Evolutionary conservation across 2,329 filamentous ascomycete species (phyloP).

Genomic region (Exophiala aquamarina): DNA sequence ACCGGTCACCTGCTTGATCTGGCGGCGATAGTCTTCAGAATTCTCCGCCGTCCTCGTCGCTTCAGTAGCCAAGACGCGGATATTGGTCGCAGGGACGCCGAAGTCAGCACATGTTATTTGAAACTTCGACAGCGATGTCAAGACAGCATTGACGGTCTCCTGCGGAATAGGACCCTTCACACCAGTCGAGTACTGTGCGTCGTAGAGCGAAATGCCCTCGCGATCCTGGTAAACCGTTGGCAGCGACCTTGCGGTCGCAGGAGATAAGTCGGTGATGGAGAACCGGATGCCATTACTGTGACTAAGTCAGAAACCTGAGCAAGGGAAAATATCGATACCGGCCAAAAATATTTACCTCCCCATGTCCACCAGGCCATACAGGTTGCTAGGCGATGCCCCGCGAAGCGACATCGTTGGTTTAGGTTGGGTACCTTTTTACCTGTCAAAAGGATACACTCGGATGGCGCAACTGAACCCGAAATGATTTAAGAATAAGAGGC

Average conservation of each 20-base stretch:
- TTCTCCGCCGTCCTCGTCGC: slow-evolving; percentile 82
- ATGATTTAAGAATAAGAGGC: too few species aligned
- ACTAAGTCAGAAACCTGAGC: neutral
- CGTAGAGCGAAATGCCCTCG: slow-evolving; percentile 80
- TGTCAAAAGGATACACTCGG: too few species aligned
- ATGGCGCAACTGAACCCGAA: too few species aligned
- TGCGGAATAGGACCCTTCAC: slow-evolving; percentile 54
- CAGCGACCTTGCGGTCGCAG: slow-evolving; percentile 69
- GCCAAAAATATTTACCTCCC: slow-evolving; percentile 36
- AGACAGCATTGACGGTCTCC: slow-evolving; percentile 64
- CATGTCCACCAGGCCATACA: slow-evolving; percentile 42
- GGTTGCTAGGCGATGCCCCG: slow-evolving; percentile 22
- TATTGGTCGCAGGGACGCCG: slow-evolving; percentile 62
- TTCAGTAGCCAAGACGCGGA: slow-evolving; percentile 81
- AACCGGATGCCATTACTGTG: slow-evolving; percentile 84
- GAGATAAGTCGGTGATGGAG: slow-evolving; percentile 79
- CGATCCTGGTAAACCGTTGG: slow-evolving; percentile 76
- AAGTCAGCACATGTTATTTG: slow-evolving; percentile 68
- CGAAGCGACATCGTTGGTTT: slow-evolving; percentile 16
- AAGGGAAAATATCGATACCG: too few species aligned
- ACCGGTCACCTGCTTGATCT: slow-evolving; percentile 64
- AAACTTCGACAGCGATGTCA: slow-evolving; percentile 68
- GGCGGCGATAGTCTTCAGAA: slow-evolving; percentile 65
- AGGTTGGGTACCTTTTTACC: too few species aligned
- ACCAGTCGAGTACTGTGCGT: slow-evolving; percentile 58